Percentiles rank a stretch among this genome's conserved stretches.
phyloP scores from a whole-genome alignment of 2,329 filamentous ascomycete genomes.

The Rhinocladiella mackenziei region DNA sequence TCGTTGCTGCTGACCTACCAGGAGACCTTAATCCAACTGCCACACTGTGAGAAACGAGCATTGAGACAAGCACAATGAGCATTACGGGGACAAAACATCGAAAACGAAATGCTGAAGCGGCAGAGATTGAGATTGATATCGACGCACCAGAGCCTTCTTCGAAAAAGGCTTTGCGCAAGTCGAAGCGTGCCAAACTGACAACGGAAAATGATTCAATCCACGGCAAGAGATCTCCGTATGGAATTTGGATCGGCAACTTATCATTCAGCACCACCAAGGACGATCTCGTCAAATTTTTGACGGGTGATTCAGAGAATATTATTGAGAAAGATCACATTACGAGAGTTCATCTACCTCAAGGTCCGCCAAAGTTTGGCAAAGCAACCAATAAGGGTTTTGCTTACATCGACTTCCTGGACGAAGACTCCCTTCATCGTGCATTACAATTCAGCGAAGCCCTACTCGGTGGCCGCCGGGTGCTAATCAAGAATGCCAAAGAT shows the following conservation, averaged over 20 bases:
- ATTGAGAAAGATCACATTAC: conserved; percentile 68
- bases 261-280: conserved; percentile 73
- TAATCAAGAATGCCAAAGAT: conserved; percentile 89
- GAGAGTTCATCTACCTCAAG: conserved; percentile 72
- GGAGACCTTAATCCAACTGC: background rate
- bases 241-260: conserved; percentile 95
- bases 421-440: conserved; percentile 67
- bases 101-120: conserved; percentile 25
- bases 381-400: conserved; percentile 87
- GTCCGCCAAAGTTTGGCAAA: conserved; percentile 50
- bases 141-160: conserved; percentile 87
- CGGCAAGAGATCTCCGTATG: conserved; percentile 65
- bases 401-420: conserved; percentile 81
- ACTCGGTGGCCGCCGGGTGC: conserved; percentile 68
- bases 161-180: conserved; percentile 82
- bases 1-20: too few relatives aligned
- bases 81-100: conserved; percentile 11
- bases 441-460: conserved; percentile 82
- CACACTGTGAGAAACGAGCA: background rate
- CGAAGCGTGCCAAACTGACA: conserved; percentile 63
- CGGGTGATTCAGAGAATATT: conserved; percentile 23
- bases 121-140: conserved; percentile 83
- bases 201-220: conserved; percentile 13
- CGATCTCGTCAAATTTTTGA: conserved; percentile 74
- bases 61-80: conserved; percentile 19